phyloP scores from a whole-genome alignment of 495 filamentous ascomycete species.

The Aspergillus hancockii region DNA sequence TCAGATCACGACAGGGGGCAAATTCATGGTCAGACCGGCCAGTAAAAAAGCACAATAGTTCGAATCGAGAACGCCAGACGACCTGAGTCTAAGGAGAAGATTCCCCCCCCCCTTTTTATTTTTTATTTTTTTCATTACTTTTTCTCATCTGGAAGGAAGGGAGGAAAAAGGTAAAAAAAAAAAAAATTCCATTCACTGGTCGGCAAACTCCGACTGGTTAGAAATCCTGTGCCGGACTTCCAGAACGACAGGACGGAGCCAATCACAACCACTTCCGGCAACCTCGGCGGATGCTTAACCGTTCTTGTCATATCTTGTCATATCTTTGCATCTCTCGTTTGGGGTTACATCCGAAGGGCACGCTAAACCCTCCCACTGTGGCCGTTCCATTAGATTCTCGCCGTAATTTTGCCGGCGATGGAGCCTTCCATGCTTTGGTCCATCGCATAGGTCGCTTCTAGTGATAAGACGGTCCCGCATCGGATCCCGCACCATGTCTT shows the following conservation, averaged over 20 bases:
- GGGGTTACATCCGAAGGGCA: slow-evolving; percentile 38
- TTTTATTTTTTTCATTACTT: neutral
- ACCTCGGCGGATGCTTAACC: slow-evolving; percentile 24
- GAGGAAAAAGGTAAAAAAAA: slow-evolving; percentile 2
- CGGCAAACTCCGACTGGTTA: slow-evolving; percentile 21
- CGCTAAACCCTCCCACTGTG: slow-evolving; percentile 9
- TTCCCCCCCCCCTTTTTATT: neutral
- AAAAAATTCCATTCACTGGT: slow-evolving; percentile 6
- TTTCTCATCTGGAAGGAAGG: neutral
- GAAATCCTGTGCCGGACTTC: slow-evolving; percentile 11
- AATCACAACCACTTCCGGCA: slow-evolving; percentile 4
- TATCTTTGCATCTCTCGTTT: slow-evolving; percentile 19
- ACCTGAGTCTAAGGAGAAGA: neutral
- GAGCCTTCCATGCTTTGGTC: slow-evolving; percentile 7
- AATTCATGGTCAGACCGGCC: neutral
- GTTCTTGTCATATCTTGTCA: slow-evolving; percentile 24
- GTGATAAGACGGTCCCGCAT: slow-evolving; percentile 24
- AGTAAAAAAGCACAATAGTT: neutral
- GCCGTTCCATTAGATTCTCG: slow-evolving; percentile 14
- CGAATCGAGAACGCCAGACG: neutral
- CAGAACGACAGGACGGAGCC: slow-evolving; percentile 15
- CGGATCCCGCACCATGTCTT: slow-evolving; percentile 11
- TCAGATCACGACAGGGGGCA: neutral
- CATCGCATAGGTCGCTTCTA: slow-evolving; percentile 12
- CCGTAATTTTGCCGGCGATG: slow-evolving; percentile 15